Percentiles rank a stretch among this genome's conserved stretches.
These are phyloP conservation scores for Amanita exitialis DNA, from an alignment of 768 basidiomycete species.

Conservation along the genomic window DNA sequence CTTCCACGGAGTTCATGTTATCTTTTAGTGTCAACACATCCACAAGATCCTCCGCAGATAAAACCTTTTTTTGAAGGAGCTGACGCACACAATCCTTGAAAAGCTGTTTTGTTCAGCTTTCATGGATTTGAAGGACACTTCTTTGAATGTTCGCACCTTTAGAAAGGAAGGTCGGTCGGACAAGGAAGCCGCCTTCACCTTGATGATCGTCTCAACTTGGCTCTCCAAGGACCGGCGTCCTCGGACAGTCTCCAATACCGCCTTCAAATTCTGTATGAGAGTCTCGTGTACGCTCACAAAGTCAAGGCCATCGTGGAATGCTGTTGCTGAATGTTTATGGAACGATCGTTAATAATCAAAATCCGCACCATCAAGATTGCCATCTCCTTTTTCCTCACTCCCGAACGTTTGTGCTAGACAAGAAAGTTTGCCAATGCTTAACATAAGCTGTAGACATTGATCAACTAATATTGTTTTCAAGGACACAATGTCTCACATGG, in stretches of 20 bases:
- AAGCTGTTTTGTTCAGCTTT: constrained; percentile 30
- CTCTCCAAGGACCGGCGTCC: constrained; percentile 54
- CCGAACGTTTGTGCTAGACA: constrained; percentile 75
- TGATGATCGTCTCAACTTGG: constrained; percentile 55
- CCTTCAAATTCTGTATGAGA: constrained; percentile 52
- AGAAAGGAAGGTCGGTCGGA: constrained; percentile 41
- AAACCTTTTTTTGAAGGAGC: constrained; percentile 62
- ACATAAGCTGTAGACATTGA: constrained; percentile 53
- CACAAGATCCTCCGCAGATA: constrained; percentile 71
- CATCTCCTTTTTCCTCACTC: constrained; percentile 35
- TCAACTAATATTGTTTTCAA: background rate
- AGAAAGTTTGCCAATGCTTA: constrained; percentile 84
- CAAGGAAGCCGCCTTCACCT: constrained; percentile 38
- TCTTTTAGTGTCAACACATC: constrained; percentile 85
- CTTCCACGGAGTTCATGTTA: constrained; percentile 46
- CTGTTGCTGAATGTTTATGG: constrained; percentile 24
- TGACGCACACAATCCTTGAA: constrained; percentile 62
- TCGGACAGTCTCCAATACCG: constrained; percentile 35
- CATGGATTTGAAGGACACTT: background rate
- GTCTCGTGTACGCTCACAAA: constrained; percentile 77
- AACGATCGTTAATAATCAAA: background rate
- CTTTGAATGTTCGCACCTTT: constrained; percentile 22
- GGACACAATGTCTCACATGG: constrained; percentile 47
- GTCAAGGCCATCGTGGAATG: constrained; percentile 81
- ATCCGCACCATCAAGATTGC: constrained; percentile 43